Evolutionary conservation across 257 asterid genomes (phyloP), one percentile per base, ranked within the genome.

Genomic region (Nyctanthes arbortristis): DNA sequence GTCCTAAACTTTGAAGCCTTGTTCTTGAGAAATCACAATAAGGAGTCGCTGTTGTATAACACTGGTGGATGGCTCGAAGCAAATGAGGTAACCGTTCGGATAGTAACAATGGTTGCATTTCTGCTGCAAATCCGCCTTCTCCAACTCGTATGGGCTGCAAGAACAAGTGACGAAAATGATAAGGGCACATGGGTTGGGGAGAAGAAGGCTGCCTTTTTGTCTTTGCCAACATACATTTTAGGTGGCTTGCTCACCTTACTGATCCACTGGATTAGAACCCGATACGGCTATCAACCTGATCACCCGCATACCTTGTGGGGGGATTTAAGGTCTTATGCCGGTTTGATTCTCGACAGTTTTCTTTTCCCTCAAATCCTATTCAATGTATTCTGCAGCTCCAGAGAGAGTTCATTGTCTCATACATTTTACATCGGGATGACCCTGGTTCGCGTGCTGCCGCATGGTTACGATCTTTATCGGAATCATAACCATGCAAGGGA

Each of bases 391-490:
- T 65, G 55, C 5, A 81, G 76, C 2, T 86, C 86, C 1, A 55
- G 52, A 0, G 81, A 76, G 63, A 86, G 66, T 33, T 76, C 84
- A 1, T 70, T 90, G 66, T 77, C 79, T 12, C 52, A 4, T 14
- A 24, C 74, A 1, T 91, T 86, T 70, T 91, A 91, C 43, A 27
- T 82, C 0, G 97, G 97, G 59, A 82, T 81, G 0, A 91, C 92
- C 10, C 71, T 72, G 0, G 68, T 83, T 25, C 82, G 92, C 1
- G 16, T 84, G 73, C 79, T 79, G 36, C 96, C 97, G 0, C 97
- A 91, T 56, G 92, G 81, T 4, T 88, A 91, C 59, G 82, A 91
- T 81, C 87, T 83, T 73, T 88, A 86, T 40, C 73, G 96, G 66
- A 69, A 66, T 20, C 90, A 68, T 29, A 74, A 34, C 55, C 82